Base-by-base conservation (phyloP, 176 grass and related monocot species). In the Phragmites australis region DNA sequence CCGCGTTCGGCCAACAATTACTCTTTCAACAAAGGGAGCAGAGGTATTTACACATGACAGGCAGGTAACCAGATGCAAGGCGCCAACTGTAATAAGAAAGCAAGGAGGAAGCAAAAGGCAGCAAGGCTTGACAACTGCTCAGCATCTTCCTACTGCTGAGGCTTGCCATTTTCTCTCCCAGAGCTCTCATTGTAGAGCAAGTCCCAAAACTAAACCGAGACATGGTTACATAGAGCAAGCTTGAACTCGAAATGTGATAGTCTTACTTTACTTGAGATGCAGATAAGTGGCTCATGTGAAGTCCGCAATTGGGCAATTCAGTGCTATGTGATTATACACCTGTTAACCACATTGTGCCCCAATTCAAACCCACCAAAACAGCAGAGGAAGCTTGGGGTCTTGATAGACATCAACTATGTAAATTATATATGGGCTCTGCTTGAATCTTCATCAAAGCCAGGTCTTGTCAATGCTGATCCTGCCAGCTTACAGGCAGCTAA, bases 21-120 rank as follows among this genome's bases (percentile, higher is more conserved):
- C 14, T 67, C 40, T 59, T 82, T 72, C 21, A 17, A 60, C 8
- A 61, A 18, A 81, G 1, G 23, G n/a, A 64, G 16, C 22, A 21
- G 10, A 74, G 18, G 13, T 83, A 54, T 74, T 63, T 83, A 54
- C 69, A 83, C 22, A 41, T 64, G 9, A 73, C 58, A 65, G 3
- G 19, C 22, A 40, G 32, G 12, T 10, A 31, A 63, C 8, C 14
- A 40, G 65, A 57, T 29, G 17, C 18, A 11, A 2, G 19, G 66
- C 23, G 26, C 8, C 21, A 49, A 32, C n/a, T 21, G 7, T 22
- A 58, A 7, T 2, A 19, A 41, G 6, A 8, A 39, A 41, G 16
- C 31, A 41, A 52, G 19, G 29, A 72, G 1, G 10, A 16, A 42
- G 13, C 25, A 60, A 37, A 37, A 37, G 5, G 6, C 48, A 44